These are phyloP conservation scores for Hypoxylon sp. DNA, from an alignment of 2,329 filamentous ascomycete genomes.

Conservation along the genomic window DNA sequence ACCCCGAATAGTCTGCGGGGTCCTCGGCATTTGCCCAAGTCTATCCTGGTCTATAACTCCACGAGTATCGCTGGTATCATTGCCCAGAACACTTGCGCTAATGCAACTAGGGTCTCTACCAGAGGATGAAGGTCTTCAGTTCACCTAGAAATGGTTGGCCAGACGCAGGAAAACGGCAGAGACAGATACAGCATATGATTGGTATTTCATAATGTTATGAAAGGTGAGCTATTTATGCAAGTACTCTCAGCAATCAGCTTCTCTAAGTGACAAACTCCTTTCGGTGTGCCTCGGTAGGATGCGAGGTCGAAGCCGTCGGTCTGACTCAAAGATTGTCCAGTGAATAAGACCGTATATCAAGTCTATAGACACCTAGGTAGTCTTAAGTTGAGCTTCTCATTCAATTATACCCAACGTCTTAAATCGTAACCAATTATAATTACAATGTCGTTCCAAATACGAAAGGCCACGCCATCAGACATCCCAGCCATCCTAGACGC, in stretches of 20 bases:
- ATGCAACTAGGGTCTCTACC: not conserved
- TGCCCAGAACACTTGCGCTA: not conserved
- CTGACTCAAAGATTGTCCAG: not conserved
- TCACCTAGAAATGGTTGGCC: not conserved
- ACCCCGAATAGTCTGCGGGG: not conserved
- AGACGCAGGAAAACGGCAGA: not conserved
- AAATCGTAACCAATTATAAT: not conserved
- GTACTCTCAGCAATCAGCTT: no score
- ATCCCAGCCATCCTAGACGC: slow-evolving; percentile 26
- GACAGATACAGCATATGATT: no score
- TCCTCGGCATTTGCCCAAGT: not conserved
- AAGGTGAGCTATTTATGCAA: not conserved
- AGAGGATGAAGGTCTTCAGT: not conserved
- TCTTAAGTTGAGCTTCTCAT: not conserved
- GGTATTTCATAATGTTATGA: no score
- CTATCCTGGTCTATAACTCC: no score
- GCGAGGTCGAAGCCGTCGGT: no score
- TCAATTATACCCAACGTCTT: not conserved
- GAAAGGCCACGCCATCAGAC: slow-evolving; percentile 27
- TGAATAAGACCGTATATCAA: not conserved
- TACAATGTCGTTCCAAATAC: slow-evolving; percentile 27
- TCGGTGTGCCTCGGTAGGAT: not conserved
- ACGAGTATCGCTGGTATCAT: not conserved
- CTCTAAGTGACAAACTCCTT: no score
- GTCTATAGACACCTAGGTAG: not conserved